Percentiles rank a stretch among this genome's conserved stretches.
phyloP scores from a whole-genome alignment of 352 stramenopile genomes.

The Peronosclerospora sorghi region DNA sequence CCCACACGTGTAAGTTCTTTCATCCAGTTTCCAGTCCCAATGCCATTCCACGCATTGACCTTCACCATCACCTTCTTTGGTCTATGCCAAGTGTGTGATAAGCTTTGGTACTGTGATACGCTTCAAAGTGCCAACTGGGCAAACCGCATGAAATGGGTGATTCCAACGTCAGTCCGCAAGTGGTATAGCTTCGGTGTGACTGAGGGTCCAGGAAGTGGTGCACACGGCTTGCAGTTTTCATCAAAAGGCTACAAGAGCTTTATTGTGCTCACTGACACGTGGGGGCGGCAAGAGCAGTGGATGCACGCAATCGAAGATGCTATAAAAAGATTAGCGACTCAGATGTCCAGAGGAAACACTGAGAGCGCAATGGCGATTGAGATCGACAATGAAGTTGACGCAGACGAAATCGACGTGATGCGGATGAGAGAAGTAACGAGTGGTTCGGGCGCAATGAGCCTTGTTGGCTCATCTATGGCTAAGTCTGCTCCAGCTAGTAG shows the following conservation, averaged over 20 bases:
- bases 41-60: conserved; percentile 82
- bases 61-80: conserved; percentile 81
- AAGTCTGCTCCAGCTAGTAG: conserved; percentile 9
- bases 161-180: conserved; percentile 74
- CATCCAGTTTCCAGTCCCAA: conserved; percentile 81
- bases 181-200: conserved; percentile 82
- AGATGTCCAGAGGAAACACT: conserved; percentile 47
- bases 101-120: conserved; percentile 83
- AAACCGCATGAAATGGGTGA: conserved; percentile 86
- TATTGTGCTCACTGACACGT: conserved; percentile 77
- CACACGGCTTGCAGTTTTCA: conserved; percentile 76
- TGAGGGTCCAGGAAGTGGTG: conserved; percentile 69
- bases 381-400: conserved; percentile 83
- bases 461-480: conserved; percentile 6
- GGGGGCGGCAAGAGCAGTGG: conserved; percentile 80
- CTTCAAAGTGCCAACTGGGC: conserved; percentile 74
- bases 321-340: conserved; percentile 48
- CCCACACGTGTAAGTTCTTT: conserved; percentile 79
- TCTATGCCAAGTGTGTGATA: conserved; percentile 79
- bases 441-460: conserved; percentile 3
- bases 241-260: conserved; percentile 86
- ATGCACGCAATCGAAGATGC: conserved; percentile 76
- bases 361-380: conserved; percentile 76
- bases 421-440: conserved; percentile 22
- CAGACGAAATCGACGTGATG: conserved; percentile 62